Evolutionary conservation across 306 rosid species (phyloP), one percentile per base, ranked within the genome.

Genomic region (Citrullus amarus): DNA sequence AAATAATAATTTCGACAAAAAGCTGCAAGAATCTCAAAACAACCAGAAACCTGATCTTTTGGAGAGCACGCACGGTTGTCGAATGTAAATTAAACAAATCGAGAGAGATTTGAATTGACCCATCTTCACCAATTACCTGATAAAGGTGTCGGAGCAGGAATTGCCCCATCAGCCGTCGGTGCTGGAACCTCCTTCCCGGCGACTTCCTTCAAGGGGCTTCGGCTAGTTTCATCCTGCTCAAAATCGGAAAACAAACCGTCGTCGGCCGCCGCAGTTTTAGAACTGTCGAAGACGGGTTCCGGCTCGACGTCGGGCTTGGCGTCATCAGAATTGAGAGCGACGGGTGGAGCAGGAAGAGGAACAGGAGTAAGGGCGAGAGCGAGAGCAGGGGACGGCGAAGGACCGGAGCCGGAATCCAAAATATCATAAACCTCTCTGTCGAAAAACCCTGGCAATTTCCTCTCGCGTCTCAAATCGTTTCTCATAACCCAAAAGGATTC

Each of bases 401-500:
- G 67, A 44, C 71, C 80, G 4, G 93, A 80, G 16, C 87, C 91
- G 44, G 97, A 81, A 80, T 91, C 98, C 11, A 96, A 84, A 67
- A 96, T 90, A 83, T 96, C 96, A 61, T 85, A 96, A 68, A 96
- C 99, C 82, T 96, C 99, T 72, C 80, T 85, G 16, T 96, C 97
- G 75, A 96, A 96, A 88, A 87, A 91, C 1, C 98, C 98, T 0
- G 98, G 99, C 80, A 96, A 78, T 78, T 92, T 96, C 83, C 90
- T 89, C 88, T 92, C 97, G 8, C 98, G 88, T 85, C 99, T 87
- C 84, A 91, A 78, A 78, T 96, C 99, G 75, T 96, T 96, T 83
- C 99, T 87, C 99, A 92, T 91, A 48, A 86, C 87, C 99, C 99
- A 95, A 85, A 90, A 95, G 80, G 99, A 95, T 46, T 95, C 97